Conservation (phyloP, 495 filamentous ascomycete genomes). For the Podospora pseudoanserina region DNA sequence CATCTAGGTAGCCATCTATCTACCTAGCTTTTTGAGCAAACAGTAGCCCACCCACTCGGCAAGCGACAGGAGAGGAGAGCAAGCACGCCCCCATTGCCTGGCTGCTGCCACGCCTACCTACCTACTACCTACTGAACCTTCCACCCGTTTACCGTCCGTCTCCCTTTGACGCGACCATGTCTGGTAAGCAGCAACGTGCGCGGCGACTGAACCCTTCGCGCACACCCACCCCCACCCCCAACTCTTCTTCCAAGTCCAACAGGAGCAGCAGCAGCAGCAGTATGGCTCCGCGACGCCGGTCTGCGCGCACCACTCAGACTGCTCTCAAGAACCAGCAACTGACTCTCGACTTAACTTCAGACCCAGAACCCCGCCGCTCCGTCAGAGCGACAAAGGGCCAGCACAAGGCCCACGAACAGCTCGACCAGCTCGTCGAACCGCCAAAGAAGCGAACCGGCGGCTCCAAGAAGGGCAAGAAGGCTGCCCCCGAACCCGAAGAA, state of each 20-base stretch:
- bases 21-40: conserved; percentile 21
- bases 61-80: conserved; percentile 1
- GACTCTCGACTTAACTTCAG: conserved; percentile 24
- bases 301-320: not conserved
- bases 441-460: conserved; percentile 55
- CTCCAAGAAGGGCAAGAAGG: conserved; percentile 51
- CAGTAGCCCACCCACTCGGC: conserved; percentile 24
- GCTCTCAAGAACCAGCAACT: conserved; percentile 18
- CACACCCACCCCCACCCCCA: conserved; percentile 9
- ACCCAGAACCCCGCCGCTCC: conserved; percentile 85
- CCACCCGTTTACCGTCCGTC: conserved; percentile 16
- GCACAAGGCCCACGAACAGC: conserved; percentile 77
- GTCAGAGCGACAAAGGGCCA: conserved; percentile 94
- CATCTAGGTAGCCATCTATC: no score
- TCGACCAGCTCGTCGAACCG: conserved; percentile 60
- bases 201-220: conserved; percentile 8
- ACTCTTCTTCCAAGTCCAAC: not conserved
- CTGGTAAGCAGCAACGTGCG: conserved; percentile 33
- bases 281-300: conserved; percentile 11
- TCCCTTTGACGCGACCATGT: conserved; percentile 28
- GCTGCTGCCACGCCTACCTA: no score
- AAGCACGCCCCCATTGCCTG: conserved; percentile 9
- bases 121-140: not conserved
- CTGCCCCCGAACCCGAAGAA: conserved; percentile 55
- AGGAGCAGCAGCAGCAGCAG: not conserved